Conservation (phyloP, 1,284 basidiomycete genomes). For the Athelia sp. region DNA sequence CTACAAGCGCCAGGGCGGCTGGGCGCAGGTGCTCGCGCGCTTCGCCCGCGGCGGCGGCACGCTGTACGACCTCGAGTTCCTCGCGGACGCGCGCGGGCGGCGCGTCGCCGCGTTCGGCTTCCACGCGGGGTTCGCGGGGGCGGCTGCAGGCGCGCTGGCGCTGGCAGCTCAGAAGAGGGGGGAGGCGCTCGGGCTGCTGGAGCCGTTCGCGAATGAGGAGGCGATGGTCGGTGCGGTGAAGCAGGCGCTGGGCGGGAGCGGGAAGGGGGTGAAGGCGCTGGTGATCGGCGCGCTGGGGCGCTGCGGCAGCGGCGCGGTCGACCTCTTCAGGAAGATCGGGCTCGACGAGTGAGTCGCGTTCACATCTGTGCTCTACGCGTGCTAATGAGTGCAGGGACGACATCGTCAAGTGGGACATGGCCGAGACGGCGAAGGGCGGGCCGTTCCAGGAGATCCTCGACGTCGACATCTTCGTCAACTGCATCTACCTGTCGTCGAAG, state of each 20-base stretch:
- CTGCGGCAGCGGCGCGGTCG: conserved; percentile 95
- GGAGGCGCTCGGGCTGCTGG: conserved; percentile 60
- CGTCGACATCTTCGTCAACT: conserved; percentile 99
- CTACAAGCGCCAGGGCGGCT: conserved; percentile 96
- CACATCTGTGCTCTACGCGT: background rate
- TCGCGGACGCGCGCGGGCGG: conserved; percentile 80
- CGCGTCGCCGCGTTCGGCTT: conserved; percentile 99
- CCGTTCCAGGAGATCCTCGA: conserved; percentile 96
- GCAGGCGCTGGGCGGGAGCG: conserved; percentile 61
- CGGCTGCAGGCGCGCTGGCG: conserved; percentile 89
- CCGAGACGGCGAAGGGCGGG: conserved; percentile 95
- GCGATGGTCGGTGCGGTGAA: conserved; percentile 80
- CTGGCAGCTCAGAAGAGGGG: conserved; percentile 67
- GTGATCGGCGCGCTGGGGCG: conserved; percentile 96
- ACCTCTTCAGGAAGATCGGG: conserved; percentile 92
- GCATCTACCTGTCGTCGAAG: conserved; percentile 91
- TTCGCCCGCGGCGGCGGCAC: conserved; percentile 87
- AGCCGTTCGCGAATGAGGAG: conserved; percentile 78
- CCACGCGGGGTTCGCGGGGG: conserved; percentile 97
- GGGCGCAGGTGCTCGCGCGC: conserved; percentile 83
- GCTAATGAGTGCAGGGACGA: conserved; percentile 62
- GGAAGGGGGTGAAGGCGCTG: conserved; percentile 80
- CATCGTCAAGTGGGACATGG: conserved; percentile 97
- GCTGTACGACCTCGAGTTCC: conserved; percentile 96
- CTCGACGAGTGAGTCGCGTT: conserved; percentile 68